A percentile compares a stretch with the other conserved stretches of the same genome.
Conservation (phyloP, 495 filamentous ascomycete species). For the Hyaloscypha finlandica region DNA sequence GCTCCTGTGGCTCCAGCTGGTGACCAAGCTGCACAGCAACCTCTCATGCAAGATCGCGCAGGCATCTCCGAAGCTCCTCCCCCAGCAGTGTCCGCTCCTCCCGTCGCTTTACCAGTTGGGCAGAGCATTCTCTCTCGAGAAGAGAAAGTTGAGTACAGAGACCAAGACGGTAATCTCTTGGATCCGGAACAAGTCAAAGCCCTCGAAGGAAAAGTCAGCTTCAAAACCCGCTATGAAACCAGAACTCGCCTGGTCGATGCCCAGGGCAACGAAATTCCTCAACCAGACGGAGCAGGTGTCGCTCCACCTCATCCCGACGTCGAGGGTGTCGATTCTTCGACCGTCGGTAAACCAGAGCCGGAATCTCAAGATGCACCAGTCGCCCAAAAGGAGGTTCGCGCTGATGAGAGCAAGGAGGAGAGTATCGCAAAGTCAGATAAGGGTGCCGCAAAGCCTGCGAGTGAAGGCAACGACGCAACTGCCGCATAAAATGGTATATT, state of each 20-base stretch:
- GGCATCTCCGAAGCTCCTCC: conserved; percentile 33
- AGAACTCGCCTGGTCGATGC: conserved; percentile 81
- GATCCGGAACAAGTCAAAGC: conserved; percentile 80
- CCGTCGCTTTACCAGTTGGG: conserved; percentile 39
- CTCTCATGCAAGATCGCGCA: conserved; percentile 13
- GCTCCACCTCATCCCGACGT: conserved; percentile 86
- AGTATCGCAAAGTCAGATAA: conserved; percentile 56
- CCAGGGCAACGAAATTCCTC: conserved; percentile 66
- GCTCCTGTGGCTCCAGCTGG: conserved; percentile 46
- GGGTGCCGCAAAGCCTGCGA: conserved; percentile 67
- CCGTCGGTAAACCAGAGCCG: conserved; percentile 38
- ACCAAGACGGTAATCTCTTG: conserved; percentile 89
- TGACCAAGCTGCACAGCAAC: conserved; percentile 30
- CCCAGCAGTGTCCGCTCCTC: conserved; percentile 22
- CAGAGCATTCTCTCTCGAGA: conserved; percentile 65
- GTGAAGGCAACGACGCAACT: conserved; percentile 72
- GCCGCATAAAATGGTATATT: conserved; percentile 47
- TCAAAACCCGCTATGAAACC: conserved; percentile 93
- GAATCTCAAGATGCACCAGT: conserved; percentile 34
- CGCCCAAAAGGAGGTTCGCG: conserved; percentile 43
- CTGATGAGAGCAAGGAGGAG: conserved; percentile 64
- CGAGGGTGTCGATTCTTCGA: conserved; percentile 71
- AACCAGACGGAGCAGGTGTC: conserved; percentile 44
- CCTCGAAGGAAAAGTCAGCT: conserved; percentile 87
- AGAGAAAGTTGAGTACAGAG: conserved; percentile 90